phyloP scores from a whole-genome alignment of 202 grass and related monocot species.

The Panicum hallii region DNA sequence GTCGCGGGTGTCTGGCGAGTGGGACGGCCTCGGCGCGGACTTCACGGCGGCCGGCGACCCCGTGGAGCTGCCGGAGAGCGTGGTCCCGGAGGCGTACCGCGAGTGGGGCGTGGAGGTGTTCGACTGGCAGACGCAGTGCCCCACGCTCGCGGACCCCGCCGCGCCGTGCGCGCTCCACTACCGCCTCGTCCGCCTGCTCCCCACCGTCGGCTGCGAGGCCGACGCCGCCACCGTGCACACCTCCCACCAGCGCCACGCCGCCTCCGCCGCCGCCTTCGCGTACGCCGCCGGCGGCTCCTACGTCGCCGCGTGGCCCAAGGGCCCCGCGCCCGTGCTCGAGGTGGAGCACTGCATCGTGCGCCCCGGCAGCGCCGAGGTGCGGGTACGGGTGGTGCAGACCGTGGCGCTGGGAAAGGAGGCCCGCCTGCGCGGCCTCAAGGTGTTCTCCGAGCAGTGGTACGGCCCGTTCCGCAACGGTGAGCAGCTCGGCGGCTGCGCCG shows the following conservation, averaged over 20 bases:
- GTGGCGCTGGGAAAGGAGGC: constrained; percentile 56
- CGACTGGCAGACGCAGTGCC: constrained; percentile 99
- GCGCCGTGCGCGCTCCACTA: constrained; percentile 60
- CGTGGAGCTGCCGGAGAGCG: constrained; percentile 74
- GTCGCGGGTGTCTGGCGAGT: constrained; percentile 79
- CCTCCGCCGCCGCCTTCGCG: constrained; percentile 63
- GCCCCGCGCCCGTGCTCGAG: constrained; percentile 60
- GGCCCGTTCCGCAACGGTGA: constrained; percentile 85
- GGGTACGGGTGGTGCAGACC: constrained; percentile 73
- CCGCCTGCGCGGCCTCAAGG: constrained; percentile 59
- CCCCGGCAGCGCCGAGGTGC: constrained; percentile 50
- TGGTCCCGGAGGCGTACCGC: constrained; percentile 81
- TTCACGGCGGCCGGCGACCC: constrained; percentile 73
- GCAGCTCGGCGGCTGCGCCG: constrained; percentile 78
- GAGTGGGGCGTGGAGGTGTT: constrained; percentile 87
- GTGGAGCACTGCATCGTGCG: constrained; percentile 86
- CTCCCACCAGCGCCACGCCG: constrained; percentile 62
- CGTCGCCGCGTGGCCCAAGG: constrained; percentile 66
- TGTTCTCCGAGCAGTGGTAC: constrained; percentile 92
- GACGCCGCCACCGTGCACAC: constrained; percentile 89
- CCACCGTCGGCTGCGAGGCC: constrained; percentile 93
- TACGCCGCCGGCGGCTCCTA: constrained; percentile 60
- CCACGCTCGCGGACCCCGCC: constrained; percentile 69
- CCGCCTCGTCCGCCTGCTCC: constrained; percentile 78
- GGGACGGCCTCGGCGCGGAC: constrained; percentile 90